A percentile compares a stretch with the other conserved stretches of the same genome.
Conservation (phyloP, 169 alveolate species). For the Miamiensis avidus region DNA sequence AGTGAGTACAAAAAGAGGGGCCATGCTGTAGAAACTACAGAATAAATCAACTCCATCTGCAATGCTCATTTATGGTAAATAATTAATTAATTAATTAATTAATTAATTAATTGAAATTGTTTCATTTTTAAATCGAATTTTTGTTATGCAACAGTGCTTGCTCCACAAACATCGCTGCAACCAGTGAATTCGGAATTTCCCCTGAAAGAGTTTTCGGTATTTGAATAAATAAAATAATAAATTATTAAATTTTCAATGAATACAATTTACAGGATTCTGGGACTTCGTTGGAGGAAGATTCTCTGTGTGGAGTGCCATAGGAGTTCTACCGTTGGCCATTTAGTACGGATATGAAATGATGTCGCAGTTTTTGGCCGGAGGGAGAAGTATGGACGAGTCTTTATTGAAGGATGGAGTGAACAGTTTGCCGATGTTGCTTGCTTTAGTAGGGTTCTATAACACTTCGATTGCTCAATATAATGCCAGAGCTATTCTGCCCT, state of each 20-base stretch:
- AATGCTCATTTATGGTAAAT: constrained; percentile 31
- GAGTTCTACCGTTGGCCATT: constrained; percentile 94
- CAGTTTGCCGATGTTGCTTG: constrained; percentile 92
- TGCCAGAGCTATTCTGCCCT: constrained; percentile 97
- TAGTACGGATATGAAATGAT: constrained; percentile 92
- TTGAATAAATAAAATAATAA: no score
- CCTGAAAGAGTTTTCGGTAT: constrained; percentile 94
- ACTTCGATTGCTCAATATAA: constrained; percentile 86
- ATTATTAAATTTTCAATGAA: no score
- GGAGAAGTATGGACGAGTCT: constrained; percentile 31
- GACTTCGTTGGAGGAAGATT: constrained; percentile 99
- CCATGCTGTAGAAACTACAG: constrained; percentile 59
- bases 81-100: background rate
- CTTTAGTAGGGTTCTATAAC: constrained; percentile 95
- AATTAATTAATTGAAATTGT: background rate
- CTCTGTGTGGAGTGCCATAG: constrained; percentile 98
- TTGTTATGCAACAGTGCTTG: no score
- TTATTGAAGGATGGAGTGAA: constrained; percentile 19
- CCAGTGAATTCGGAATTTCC: constrained; percentile 94
- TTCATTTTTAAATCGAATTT: constrained; percentile 87
- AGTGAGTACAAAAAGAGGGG: constrained; percentile 67
- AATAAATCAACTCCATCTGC: constrained; percentile 22
- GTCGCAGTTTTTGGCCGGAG: constrained; percentile 78
- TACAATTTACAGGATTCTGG: constrained; percentile 89
- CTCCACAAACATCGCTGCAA: constrained; percentile 91